A percentile compares a stretch with the other conserved stretches of the same genome.
Evolutionary conservation across 2,329 filamentous ascomycete genomes (phyloP).

Genomic region (Fusarium foetens): DNA sequence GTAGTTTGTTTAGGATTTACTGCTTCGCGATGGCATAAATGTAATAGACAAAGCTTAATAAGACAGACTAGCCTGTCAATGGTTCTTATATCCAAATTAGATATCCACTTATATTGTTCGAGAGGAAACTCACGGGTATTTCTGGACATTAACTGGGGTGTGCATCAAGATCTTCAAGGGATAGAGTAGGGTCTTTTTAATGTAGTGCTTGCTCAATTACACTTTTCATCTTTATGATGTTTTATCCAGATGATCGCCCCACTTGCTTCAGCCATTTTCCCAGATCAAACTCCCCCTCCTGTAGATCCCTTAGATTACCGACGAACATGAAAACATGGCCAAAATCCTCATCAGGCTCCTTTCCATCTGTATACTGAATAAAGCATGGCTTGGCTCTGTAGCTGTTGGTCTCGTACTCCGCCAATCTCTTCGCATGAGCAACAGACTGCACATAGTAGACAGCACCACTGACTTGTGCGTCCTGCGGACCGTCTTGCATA

Average conservation of each 20-base stretch:
- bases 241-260: not conserved
- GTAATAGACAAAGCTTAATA: not conserved
- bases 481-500: not conserved
- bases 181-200: not conserved
- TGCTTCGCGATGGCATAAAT: not conserved
- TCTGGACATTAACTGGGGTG: accelerated
- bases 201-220: not conserved
- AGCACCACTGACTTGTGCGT: not conserved
- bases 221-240: not conserved
- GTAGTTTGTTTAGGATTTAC: not conserved
- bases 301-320: not conserved
- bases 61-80: not conserved
- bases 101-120: accelerated
- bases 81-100: not conserved
- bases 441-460: not conserved
- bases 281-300: not conserved
- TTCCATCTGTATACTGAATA: not conserved
- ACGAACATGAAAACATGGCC: not conserved
- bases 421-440: not conserved
- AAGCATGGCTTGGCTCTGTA: not conserved
- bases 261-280: not conserved
- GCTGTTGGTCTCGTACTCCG: conserved; percentile 5
- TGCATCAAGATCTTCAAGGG: not conserved
- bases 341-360: not conserved
- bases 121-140: not conserved